Conservation (phyloP, 2,329 filamentous ascomycete species). For the Colletotrichum godetiae region DNA sequence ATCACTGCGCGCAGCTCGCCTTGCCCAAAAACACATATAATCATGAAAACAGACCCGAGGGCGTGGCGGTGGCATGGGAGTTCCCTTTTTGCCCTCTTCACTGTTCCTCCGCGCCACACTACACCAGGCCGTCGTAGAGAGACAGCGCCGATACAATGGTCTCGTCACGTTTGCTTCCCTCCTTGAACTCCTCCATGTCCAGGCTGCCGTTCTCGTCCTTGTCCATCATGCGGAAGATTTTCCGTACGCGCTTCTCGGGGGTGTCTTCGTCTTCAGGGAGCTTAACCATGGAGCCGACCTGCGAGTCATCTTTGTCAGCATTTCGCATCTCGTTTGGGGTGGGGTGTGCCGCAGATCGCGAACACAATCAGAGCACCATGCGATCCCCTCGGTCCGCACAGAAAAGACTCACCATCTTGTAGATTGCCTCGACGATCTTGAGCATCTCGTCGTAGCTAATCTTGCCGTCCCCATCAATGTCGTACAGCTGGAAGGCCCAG, state of each 20-base stretch:
- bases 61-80: background rate
- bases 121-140: constrained; percentile 95
- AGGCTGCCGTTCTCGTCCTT: constrained; percentile 99
- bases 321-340: background rate
- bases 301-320: constrained; percentile 19
- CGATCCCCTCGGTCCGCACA: background rate
- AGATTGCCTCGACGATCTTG: constrained; percentile 98
- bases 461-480: constrained; percentile 98
- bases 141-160: constrained; percentile 98
- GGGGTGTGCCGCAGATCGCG: background rate
- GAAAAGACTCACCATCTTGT: constrained; percentile 85
- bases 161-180: constrained; percentile 98
- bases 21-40: constrained; percentile 14
- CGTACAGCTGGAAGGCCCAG: constrained; percentile 99
- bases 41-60: constrained; percentile 3
- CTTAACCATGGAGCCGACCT: constrained; percentile 99
- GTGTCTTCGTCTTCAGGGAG: constrained; percentile 98
- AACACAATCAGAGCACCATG: background rate
- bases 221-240: constrained; percentile 99
- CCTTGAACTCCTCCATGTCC: constrained; percentile 98
- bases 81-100: background rate
- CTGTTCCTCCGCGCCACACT: constrained; percentile 34
- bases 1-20: constrained; percentile 26
- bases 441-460: constrained; percentile 99
- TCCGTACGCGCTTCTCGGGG: constrained; percentile 95